A percentile compares a stretch with the other conserved stretches of the same genome.
Conservation (phyloP, 192 early-diverging fungal species). For the Coemansia sp. region DNA sequence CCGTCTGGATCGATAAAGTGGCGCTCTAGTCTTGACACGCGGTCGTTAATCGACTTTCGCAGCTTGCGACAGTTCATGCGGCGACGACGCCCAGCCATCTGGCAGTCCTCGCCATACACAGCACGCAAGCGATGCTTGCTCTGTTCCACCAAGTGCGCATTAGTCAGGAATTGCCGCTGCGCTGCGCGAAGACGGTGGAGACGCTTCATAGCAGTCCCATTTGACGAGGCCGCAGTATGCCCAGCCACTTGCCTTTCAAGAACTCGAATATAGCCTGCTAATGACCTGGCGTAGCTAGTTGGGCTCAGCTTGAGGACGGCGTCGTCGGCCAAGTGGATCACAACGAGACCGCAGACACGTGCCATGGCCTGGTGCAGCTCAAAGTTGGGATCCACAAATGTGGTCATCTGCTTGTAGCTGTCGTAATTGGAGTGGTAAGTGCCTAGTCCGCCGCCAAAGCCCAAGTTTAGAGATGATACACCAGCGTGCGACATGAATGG, state of each 20-base stretch:
- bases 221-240: not conserved
- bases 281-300: constrained; percentile 54
- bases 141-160: constrained; percentile 34
- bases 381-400: constrained; percentile 62
- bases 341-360: constrained; percentile 55
- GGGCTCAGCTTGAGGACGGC: constrained; percentile 51
- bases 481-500: constrained; percentile 70
- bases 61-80: constrained; percentile 34
- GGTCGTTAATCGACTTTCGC: constrained; percentile 55
- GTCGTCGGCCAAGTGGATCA: constrained; percentile 55
- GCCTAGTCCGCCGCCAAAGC: constrained; percentile 58
- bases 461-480: constrained; percentile 59
- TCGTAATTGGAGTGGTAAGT: constrained; percentile 73
- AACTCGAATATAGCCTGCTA: constrained; percentile 45
- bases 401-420: constrained; percentile 62
- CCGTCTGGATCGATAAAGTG: constrained; percentile 63
- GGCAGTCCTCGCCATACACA: constrained; percentile 51
- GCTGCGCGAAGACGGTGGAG: constrained; percentile 34
- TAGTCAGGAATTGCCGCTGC: constrained; percentile 34
- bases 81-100: constrained; percentile 46
- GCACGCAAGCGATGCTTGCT: constrained; percentile 31
- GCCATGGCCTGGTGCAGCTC: constrained; percentile 58
- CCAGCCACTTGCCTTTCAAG: constrained; percentile 32
- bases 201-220: constrained; percentile 2
- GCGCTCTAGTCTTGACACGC: constrained; percentile 57